phyloP scores from a whole-genome alignment of 2,329 filamentous ascomycete species.

The Magnaporthiopsis rhizophila region DNA sequence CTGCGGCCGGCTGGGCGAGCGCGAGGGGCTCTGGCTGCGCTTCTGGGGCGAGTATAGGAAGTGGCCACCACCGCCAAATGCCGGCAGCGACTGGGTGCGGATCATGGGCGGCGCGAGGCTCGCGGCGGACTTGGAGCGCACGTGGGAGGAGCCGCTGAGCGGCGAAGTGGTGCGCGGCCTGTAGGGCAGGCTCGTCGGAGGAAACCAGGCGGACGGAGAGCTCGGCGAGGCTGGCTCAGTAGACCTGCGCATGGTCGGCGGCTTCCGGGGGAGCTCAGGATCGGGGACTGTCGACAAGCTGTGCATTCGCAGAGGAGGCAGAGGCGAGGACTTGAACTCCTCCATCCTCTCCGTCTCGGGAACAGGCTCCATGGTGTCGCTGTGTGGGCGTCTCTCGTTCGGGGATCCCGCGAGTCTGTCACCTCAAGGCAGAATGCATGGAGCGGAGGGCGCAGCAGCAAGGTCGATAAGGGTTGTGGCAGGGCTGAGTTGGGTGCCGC shows the following conservation, averaged over 20 bases:
- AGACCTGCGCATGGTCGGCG: slow-evolving; percentile 45
- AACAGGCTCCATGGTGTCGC: slow-evolving; percentile 52
- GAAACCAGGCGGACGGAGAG: slow-evolving; percentile 40
- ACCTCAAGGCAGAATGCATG: slow-evolving; percentile 7
- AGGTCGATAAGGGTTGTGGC: background rate
- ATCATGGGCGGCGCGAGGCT: slow-evolving; percentile 49
- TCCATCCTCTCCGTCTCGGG: slow-evolving; percentile 62
- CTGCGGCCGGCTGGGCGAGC: slow-evolving; percentile 38
- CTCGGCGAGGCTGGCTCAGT: slow-evolving; percentile 50
- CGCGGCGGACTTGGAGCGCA: slow-evolving; percentile 49
- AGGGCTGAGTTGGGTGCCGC: background rate
- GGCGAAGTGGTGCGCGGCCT: slow-evolving; percentile 56
- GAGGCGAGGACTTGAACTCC: slow-evolving; percentile 52
- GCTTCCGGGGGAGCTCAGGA: slow-evolving; percentile 39
- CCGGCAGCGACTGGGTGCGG: slow-evolving; percentile 57
- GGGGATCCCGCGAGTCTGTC: slow-evolving; percentile 5
- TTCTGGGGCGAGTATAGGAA: slow-evolving; percentile 45
- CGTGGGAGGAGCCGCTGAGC: slow-evolving; percentile 43
- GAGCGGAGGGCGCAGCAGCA: slow-evolving; percentile 2
- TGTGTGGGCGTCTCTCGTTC: background rate
- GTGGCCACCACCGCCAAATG: slow-evolving; percentile 51
- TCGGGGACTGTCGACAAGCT: slow-evolving; percentile 30
- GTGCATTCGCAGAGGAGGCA: slow-evolving; percentile 45
- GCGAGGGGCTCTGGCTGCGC: slow-evolving; percentile 45
- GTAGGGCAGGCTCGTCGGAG: slow-evolving; percentile 41